Base-by-base conservation (phyloP, 139 green algal genomes). In the Bryopsis sp. region DNA sequence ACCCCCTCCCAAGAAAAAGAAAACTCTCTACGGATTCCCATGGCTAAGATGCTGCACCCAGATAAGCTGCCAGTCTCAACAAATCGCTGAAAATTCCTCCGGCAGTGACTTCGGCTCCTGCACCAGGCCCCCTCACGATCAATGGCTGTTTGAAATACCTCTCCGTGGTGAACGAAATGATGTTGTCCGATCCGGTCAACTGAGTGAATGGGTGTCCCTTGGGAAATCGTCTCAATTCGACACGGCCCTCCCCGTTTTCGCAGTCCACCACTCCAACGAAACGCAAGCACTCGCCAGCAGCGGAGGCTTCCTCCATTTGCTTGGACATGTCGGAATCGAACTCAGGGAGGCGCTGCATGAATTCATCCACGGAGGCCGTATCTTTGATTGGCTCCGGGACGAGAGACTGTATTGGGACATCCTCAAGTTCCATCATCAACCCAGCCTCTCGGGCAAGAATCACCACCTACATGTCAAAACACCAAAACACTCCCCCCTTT, bases 61-160 rank as follows among this genome's bases (percentile, higher is more conserved):
- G 75, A 84, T 97, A 95, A 8, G 89, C 84, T 2, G 89, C 86
- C 38, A 99, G 82, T 33, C 89, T 73, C 26, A 99, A 78, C 26
- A 99, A 67, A 80, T 99, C 94, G 26, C 79, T 86, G 77, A 99
- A 99, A 1, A 99, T 90, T 15, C 94, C 94, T 4, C 84, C 93
- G 0, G 94, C 94, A 8, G 94, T 99, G 0, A 99, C 94, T 63
- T 95, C 94, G 1, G 90, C 89, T 1, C 94, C 94, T 0, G 94
- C 94, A 32, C 94, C 94, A 0, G 94, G 94, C 0, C 94, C 94
- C 2, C 90, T 81, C 47, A 96, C 76, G 15, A 96, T 92, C 28
- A 96, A 80, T 47, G 89, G 84, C 78, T 95, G 89, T 37, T 77
- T 76, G 35, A 50, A 65, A 78, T 96, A 96, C 35, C 89, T 87